phyloP scores from a whole-genome alignment of 805 yeast genomes.

The Geotrichum ghanense region DNA sequence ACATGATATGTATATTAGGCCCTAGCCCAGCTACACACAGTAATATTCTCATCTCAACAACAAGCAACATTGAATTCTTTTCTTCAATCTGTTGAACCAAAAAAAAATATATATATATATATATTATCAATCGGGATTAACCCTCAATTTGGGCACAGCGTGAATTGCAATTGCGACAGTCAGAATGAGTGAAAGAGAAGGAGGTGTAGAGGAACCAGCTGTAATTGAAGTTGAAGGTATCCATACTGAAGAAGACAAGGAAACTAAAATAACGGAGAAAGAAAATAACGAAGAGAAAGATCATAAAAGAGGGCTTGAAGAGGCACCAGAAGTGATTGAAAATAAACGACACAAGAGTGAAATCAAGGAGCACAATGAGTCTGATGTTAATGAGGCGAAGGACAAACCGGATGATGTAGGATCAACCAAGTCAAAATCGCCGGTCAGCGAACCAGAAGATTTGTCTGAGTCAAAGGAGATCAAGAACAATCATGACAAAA shows the following conservation, averaged over 20 bases:
- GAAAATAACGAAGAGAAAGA: conserved; percentile 8
- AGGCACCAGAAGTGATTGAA: conserved; percentile 4
- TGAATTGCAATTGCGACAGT: conserved; percentile 6
- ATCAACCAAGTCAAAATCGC: conserved; percentile 6
- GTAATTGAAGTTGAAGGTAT: conserved; percentile 2
- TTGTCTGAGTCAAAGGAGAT: conserved; percentile 18
- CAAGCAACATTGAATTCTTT: too few species aligned
- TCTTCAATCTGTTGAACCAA: too few species aligned
- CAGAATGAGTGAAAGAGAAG: conserved; percentile 24
- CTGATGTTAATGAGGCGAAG: conserved; percentile 4
- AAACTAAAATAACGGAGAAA: conserved; percentile 3
- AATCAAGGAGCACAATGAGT: conserved; percentile 10
- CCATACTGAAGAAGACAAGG: too few species aligned
- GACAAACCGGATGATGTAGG: conserved; percentile 11
- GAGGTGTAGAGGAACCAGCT: conserved; percentile 12
- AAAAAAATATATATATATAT: too few species aligned
- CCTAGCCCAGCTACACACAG: too few species aligned
- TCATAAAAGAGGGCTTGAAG: conserved; percentile 6
- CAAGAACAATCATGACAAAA: conserved; percentile 17
- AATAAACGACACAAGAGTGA: conserved; percentile 8
- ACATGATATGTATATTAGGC: too few species aligned
- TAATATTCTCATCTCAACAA: too few species aligned
- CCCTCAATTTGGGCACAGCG: too few species aligned
- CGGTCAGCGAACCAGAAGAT: conserved; percentile 7
- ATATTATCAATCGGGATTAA: too few species aligned